Conservation (phyloP, 768 basidiomycete species). For the Podaxis sp. region DNA sequence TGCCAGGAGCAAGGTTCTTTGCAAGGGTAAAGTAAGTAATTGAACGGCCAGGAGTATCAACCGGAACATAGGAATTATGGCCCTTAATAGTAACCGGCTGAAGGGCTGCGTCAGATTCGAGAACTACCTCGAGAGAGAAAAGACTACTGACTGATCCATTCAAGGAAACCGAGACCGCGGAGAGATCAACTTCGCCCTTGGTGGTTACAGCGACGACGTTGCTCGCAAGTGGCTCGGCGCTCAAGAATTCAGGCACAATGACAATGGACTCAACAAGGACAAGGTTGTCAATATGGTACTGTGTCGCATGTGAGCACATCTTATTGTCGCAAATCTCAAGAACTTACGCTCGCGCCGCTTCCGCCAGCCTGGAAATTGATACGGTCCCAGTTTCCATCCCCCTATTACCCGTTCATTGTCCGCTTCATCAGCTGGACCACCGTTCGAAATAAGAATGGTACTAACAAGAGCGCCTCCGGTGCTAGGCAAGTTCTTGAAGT, state of each 20-base stretch:
- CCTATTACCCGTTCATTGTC: slow-evolving; percentile 20
- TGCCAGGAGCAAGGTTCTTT: slow-evolving; percentile 37
- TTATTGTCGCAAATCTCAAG: background rate
- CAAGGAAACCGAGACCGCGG: slow-evolving; percentile 33
- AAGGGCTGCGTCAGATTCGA: background rate
- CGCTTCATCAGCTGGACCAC: background rate
- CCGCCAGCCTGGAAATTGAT: slow-evolving; percentile 45
- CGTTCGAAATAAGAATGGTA: background rate
- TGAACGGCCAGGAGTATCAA: slow-evolving; percentile 44
- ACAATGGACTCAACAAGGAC: slow-evolving; percentile 44
- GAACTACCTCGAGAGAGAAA: background rate
- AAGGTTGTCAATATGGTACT: slow-evolving; percentile 53
- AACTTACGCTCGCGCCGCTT: slow-evolving; percentile 41
- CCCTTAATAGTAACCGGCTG: slow-evolving; percentile 34
- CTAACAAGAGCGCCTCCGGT: slow-evolving; percentile 35
- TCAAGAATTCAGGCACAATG: slow-evolving; percentile 45
- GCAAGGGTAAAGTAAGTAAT: slow-evolving; percentile 49
- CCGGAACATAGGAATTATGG: slow-evolving; percentile 36
- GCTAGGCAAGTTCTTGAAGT: slow-evolving; percentile 47
- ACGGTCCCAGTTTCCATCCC: slow-evolving; percentile 46
- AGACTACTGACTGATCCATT: slow-evolving; percentile 33
- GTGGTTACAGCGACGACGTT: slow-evolving; percentile 50
- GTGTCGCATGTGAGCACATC: background rate
- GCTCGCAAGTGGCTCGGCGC: slow-evolving; percentile 48
- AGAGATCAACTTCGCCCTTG: slow-evolving; percentile 43